Evolutionary conservation across 2,329 filamentous ascomycete species (phyloP), one percentile per base, ranked within the genome.

Genomic region (Nannizzia gypsea): DNA sequence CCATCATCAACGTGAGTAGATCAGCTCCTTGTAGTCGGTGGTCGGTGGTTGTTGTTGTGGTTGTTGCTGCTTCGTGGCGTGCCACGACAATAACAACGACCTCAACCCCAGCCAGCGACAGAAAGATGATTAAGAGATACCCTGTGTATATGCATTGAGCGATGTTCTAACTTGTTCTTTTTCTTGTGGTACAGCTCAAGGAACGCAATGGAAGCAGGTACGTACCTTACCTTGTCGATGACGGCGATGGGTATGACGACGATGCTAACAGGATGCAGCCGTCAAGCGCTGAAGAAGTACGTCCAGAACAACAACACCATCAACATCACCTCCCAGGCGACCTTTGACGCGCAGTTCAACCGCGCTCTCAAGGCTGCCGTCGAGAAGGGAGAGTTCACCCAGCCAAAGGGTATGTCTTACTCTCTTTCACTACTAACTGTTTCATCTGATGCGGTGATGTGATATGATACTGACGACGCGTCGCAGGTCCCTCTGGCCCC

Each of bases 381-480:
- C 68, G 89, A 95, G 70, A 90, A 87, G 81, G 89, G 88, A 64
- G 81, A 88, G 69, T 96, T 96, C 72, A 82, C 85, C 71, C 90
- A 92, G 74, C 91, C 90, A 70, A 96, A 96, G 84, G 90, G 90
- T 90, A 81, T 67, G 83, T 79, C 20, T 15, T 2, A 1, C 17
- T 48, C 9, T 24, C 3, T 1, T 26, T 13, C 44, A 24, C 15
- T 2, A 11, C 20, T 3, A 22, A 22, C 17, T 11, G 34, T 54
- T 50, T 31, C 40, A n/a, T 60, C 42, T 59, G 26, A 15, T 36
- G 2, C 26, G 50, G 24, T 50, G 28, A n/a, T n/a, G n/a, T 8
- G 6, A 8, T 31, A 31, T 36, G n/a, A n/a, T n/a, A 62, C 69
- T 73, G 63, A 74, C 70, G n/a, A 65, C 67, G 65, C 67, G 62